Base-by-base conservation (phyloP, 495 filamentous ascomycete species). In the Penicillium taxi region DNA sequence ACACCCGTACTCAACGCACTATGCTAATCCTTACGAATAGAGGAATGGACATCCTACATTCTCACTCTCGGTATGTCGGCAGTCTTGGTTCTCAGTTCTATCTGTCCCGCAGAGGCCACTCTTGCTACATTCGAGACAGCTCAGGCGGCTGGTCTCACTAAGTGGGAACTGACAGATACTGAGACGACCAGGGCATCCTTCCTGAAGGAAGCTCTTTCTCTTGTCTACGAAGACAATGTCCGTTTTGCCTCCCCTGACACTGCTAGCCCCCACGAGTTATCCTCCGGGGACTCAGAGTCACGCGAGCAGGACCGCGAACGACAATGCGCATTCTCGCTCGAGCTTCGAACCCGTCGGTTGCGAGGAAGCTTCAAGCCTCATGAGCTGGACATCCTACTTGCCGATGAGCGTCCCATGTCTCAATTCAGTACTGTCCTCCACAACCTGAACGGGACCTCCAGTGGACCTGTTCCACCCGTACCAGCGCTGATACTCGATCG, bases 1-100 rank as follows among this genome's bases (percentile, higher is more conserved):
- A 17, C 15, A 16, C 12, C 1, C n/a, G n/a, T n/a, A 11, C 31
- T 8, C 7, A 26, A 14, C 11, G 18, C 27, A 12, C n/a, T 2
- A 25, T 15, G 35, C 62, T 73, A 59, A 72, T 41, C 22, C 14
- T 20, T n/a, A 20, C 7, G 3, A 15, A 30, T 35, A 73, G 78
- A 82, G 52, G 78, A 82, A 52, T 83, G 78, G 78, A 74, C 70
- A 6, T 67, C 63, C 27, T 76, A 75, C 41, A 56, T 81, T 23
- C 61, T 81, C 25, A 78, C 76, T 0, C 64, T 80, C 13, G 78
- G 77, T 9, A 75, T 71, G 4, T 69, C 72, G 2, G 62, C 69
- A 3, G 64, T 81, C 20, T 53, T 83, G 18, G 63, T 66, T 17
- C 64, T 83, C 19, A 70, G 74, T 32, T 64, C 68, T 2, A 48